A percentile compares a stretch with the other conserved stretches of the same genome.
Conservation (phyloP, 2,329 filamentous ascomycete genomes). For the Zarea fungicola region DNA sequence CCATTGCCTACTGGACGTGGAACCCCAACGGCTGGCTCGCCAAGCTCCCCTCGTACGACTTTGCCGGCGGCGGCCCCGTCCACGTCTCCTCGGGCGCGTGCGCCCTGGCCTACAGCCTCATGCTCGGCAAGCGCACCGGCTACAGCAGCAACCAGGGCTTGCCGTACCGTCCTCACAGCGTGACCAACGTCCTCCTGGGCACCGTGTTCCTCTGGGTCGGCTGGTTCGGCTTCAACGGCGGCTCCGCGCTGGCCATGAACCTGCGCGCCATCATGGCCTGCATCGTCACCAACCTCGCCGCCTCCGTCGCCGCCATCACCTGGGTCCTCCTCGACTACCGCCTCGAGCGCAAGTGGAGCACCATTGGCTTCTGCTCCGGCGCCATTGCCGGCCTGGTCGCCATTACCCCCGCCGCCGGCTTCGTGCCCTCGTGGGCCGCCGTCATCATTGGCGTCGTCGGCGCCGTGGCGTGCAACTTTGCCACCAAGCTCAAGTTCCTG, state of each 20-base stretch:
- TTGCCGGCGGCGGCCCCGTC: constrained; percentile 69
- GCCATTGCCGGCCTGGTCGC: constrained; percentile 82
- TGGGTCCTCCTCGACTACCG: constrained; percentile 86
- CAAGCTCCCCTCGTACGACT: constrained; percentile 65
- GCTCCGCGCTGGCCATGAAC: constrained; percentile 74
- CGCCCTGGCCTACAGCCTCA: constrained; percentile 67
- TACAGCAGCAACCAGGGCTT: constrained; percentile 57
- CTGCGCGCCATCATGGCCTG: constrained; percentile 85
- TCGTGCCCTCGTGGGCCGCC: constrained; percentile 62
- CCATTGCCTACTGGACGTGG: constrained; percentile 74
- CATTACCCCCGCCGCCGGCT: constrained; percentile 79
- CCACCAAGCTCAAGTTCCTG: constrained; percentile 73
- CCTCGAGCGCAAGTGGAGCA: constrained; percentile 89
- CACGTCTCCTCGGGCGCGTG: constrained; percentile 69
- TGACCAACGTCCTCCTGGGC: constrained; percentile 67
- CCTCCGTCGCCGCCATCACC: constrained; percentile 72
- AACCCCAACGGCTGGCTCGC: constrained; percentile 68
- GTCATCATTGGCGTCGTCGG: constrained; percentile 54
- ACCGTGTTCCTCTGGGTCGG: constrained; percentile 83
- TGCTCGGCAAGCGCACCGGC: constrained; percentile 64
- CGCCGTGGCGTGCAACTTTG: constrained; percentile 72
- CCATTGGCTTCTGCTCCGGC: constrained; percentile 89
- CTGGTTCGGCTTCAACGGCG: constrained; percentile 96
- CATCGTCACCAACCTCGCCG: constrained; percentile 82
- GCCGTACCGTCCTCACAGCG: constrained; percentile 67